Base-by-base conservation (phyloP, 2,329 filamentous ascomycete species). In the Arthroderma sp. region DNA sequence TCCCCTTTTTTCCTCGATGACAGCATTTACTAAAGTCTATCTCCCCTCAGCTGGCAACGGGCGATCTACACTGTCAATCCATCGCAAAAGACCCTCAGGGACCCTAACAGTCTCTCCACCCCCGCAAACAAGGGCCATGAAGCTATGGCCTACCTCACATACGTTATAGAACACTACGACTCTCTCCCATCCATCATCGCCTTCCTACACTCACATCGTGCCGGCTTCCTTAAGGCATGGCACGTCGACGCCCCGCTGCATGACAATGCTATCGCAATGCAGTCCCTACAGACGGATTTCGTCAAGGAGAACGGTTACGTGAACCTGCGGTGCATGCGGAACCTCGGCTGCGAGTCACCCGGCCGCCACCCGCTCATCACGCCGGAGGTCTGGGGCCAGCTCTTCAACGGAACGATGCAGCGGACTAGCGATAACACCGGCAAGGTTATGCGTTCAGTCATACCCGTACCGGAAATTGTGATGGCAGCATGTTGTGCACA, bases 401-500 rank as follows among this genome's bases (percentile, higher is more conserved):
- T 67, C 57, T 64, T 71, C 56, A 58, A 62, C 57, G 64, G 71
- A 63, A 71, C 71, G 11, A 56, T 53, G 25, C 61, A 60, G 17
- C 57, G 56, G 23, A 59, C 54, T 6, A 23, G 11, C 21, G 21
- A 28, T 0, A 11, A 11, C 21, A 19, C 21, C 8, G 31, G 35
- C n/a, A 51, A 59, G 28, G 64, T 63, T 33, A 25, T 17, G 25
- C 15, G 9, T 13, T 3, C 25, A 1, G 15, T 33, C 25, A 25
- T 47, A 54, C 56, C 28, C 7, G 47, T 38, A 15, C 31, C 21
- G 67, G 70, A 51, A 9, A 6, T 19, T 5, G 47, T 51, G 25
- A 78, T 74, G 5, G 76, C 76, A 4, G 73, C 78, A 19, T 83
- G 80, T 65, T 83, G 81, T 66, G 78, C 79, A 15, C 81, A 84